Percentiles rank a stretch among this genome's conserved stretches.
Conservation (phyloP, 495 filamentous ascomycete genomes). For the Xylaria acuta region DNA sequence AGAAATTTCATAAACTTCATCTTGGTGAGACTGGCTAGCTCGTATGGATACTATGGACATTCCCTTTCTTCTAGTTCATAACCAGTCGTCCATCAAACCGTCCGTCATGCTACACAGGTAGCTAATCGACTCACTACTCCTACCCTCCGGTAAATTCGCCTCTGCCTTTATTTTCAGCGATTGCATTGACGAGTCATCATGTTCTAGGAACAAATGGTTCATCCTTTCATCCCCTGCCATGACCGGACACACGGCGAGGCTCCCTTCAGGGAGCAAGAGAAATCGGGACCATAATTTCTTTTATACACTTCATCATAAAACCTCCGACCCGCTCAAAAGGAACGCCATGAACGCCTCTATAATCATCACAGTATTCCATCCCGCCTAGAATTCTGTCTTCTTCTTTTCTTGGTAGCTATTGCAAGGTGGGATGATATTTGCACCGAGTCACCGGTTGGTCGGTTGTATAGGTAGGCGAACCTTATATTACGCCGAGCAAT, state of each 20-base stretch:
- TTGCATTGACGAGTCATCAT: neutral
- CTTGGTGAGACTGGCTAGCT: neutral
- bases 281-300: neutral
- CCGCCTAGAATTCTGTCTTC: neutral
- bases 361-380: constrained; percentile 4
- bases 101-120: neutral
- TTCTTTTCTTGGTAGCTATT: neutral
- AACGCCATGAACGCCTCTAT: constrained; percentile 26
- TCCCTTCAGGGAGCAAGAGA: neutral
- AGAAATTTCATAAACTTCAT: neutral
- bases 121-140: neutral
- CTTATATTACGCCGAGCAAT: neutral
- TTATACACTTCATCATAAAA: constrained; percentile 5
- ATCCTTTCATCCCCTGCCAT: neutral
- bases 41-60: neutral
- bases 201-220: neutral
- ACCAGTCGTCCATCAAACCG: neutral
- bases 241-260: neutral
- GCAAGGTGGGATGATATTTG: neutral
- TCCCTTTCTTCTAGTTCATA: neutral
- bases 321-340: neutral
- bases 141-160: neutral
- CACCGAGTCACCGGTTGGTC: neutral
- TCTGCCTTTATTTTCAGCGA: neutral
- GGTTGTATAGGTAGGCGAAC: neutral